phyloP scores from a whole-genome alignment of 352 stramenopile species.

The Halophytophthora batemanensis region DNA sequence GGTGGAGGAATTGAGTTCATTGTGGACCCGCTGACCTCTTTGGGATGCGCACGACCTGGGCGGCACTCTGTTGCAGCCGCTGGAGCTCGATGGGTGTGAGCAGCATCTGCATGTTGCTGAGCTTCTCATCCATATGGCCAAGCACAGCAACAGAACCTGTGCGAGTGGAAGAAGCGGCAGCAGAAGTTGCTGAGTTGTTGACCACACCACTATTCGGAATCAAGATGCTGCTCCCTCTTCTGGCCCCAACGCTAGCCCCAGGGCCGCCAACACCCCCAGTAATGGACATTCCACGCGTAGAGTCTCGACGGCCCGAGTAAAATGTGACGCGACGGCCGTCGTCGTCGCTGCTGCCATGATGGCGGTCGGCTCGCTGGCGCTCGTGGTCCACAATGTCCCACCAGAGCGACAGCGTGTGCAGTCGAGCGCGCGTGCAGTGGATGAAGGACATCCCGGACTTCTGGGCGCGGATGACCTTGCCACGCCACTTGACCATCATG shows the following conservation, averaged over 20 bases:
- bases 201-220: neutral
- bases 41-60: constrained; percentile 65
- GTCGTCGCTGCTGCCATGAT: constrained; percentile 15
- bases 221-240: neutral
- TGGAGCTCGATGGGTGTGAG: constrained; percentile 76
- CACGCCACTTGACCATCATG: constrained; percentile 71
- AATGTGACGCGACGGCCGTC: constrained; percentile 10
- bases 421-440: constrained; percentile 46
- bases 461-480: constrained; percentile 71
- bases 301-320: constrained; percentile 8
- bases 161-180: neutral
- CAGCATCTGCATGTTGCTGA: constrained; percentile 73
- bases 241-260: neutral
- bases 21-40: constrained; percentile 33
- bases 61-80: constrained; percentile 54
- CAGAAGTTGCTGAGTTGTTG: neutral
- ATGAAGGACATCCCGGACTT: constrained; percentile 50
- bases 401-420: constrained; percentile 51
- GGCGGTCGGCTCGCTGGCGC: constrained; percentile 55
- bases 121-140: constrained; percentile 55
- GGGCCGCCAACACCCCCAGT: neutral
- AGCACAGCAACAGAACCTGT: constrained; percentile 29
- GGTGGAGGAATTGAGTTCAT: neutral
- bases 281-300: constrained; percentile 1
- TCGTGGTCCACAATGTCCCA: constrained; percentile 70